Conservation (phyloP, 192 early-diverging fungal genomes). For the Backusella circina region DNA sequence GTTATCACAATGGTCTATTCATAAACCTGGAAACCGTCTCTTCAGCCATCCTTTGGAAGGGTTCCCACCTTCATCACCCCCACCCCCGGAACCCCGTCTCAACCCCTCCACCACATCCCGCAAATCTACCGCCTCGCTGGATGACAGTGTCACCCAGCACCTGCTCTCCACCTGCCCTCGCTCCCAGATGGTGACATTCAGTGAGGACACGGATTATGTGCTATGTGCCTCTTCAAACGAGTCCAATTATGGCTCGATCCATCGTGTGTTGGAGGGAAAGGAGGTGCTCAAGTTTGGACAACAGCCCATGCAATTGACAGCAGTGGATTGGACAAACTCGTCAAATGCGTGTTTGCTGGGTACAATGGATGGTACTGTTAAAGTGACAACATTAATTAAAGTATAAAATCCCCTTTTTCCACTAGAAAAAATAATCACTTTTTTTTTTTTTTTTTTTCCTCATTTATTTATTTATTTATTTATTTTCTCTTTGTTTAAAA, state of each 20-base stretch:
- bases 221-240: slow-evolving; percentile 27
- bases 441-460: too few species aligned
- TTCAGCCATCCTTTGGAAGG: slow-evolving; percentile 36
- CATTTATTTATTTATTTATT: neutral
- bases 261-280: slow-evolving; percentile 41
- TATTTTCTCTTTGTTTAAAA: neutral
- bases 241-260: slow-evolving; percentile 38
- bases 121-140: neutral
- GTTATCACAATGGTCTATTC: slow-evolving; percentile 48
- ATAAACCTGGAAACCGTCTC: slow-evolving; percentile 43
- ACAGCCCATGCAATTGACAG: slow-evolving; percentile 36
- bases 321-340: slow-evolving; percentile 51
- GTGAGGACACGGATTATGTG: slow-evolving; percentile 51
- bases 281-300: slow-evolving; percentile 39
- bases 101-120: neutral
- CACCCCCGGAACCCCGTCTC: neutral
- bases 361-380: slow-evolving; percentile 48
- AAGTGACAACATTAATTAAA: slow-evolving; percentile 47
- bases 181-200: slow-evolving; percentile 49
- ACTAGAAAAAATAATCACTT: too few species aligned
- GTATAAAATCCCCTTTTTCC: too few species aligned
- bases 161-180: slow-evolving; percentile 26
- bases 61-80: slow-evolving; percentile 38
- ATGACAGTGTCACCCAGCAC: slow-evolving; percentile 21
- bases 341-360: slow-evolving; percentile 50